Evolutionary conservation across 148 eudicot genomes (phyloP).

Genomic region (Agrostemma githago): DNA sequence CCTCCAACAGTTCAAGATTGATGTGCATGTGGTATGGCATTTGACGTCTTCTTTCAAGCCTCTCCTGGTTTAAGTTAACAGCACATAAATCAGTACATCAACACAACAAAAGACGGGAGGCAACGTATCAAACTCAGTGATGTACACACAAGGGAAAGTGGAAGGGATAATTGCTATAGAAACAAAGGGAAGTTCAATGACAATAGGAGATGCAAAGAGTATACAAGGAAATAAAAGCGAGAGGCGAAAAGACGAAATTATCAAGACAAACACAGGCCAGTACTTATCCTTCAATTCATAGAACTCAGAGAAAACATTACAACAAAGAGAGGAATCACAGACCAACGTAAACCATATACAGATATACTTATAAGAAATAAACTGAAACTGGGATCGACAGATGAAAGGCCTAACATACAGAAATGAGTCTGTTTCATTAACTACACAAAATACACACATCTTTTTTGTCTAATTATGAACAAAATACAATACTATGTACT

Average conservation of each 20-base stretch:
- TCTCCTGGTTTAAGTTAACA: conserved; percentile 44
- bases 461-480: too few species aligned
- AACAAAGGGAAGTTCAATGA: background rate
- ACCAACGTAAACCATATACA: background rate
- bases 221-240: background rate
- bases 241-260: background rate
- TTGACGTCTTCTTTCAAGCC: conserved; percentile 72
- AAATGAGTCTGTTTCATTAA: too few species aligned
- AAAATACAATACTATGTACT: too few species aligned
- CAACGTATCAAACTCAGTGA: background rate
- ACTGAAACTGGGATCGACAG: background rate
- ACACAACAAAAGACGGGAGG: background rate
- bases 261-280: background rate
- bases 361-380: too few species aligned
- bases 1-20: conserved; percentile 80
- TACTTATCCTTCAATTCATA: background rate
- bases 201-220: background rate
- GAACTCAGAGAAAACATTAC: background rate
- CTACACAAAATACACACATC: too few species aligned
- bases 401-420: background rate
- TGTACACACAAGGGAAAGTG: background rate
- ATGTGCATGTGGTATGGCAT: conserved; percentile 99
- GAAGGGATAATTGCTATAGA: background rate
- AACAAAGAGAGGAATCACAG: background rate
- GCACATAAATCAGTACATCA: background rate